Evolutionary conservation across 2,329 filamentous ascomycete genomes (phyloP).

Genomic region (Colletotrichum sp.): DNA sequence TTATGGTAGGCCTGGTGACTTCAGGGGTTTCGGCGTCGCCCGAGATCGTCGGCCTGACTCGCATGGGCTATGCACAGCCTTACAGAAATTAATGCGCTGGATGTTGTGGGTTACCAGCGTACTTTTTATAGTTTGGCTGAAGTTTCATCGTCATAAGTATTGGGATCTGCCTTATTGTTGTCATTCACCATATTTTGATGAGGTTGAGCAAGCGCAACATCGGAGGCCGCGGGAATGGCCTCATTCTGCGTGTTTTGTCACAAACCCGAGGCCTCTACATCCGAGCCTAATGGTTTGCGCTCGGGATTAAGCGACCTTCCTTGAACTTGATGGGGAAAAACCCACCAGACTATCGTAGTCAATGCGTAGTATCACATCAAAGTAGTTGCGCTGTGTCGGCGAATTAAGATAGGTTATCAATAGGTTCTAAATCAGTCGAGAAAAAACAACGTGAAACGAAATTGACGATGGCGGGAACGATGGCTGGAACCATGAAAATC

Average conservation of each 20-base stretch:
- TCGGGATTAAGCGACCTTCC: background rate
- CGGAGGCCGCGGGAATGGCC: background rate
- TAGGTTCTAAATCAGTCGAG: background rate
- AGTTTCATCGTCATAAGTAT: background rate
- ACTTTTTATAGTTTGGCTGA: background rate
- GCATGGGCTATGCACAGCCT: background rate
- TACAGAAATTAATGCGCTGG: background rate
- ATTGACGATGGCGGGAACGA: accelerated
- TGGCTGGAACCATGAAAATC: background rate
- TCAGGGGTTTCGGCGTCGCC: background rate
- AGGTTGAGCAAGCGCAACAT: background rate
- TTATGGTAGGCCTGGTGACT: background rate
- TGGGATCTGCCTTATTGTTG: background rate
- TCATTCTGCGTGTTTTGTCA: background rate
- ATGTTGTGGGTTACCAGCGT: background rate
- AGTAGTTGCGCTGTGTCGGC: background rate
- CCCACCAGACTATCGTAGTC: background rate
- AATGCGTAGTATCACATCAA: background rate
- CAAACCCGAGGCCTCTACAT: background rate
- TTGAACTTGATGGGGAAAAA: background rate
- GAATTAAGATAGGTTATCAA: background rate
- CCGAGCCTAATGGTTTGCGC: background rate
- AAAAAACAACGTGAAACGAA: background rate
- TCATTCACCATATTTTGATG: background rate
- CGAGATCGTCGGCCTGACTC: background rate